Base-by-base conservation (phyloP, 2,329 filamentous ascomycete genomes). In the Ophioceras dolichostomum region DNA sequence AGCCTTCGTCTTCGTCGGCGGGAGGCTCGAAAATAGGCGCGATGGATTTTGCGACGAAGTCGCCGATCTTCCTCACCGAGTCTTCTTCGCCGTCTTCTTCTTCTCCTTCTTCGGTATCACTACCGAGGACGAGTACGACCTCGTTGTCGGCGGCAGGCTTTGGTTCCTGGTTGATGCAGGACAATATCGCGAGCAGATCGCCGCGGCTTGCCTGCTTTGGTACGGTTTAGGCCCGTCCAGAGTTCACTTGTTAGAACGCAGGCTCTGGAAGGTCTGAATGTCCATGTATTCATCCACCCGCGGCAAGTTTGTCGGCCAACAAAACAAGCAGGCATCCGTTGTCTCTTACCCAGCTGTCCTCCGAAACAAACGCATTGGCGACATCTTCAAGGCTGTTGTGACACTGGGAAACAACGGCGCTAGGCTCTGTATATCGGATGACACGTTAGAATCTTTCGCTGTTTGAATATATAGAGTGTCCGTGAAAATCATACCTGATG, bases 21-120 rank as follows among this genome's bases (percentile, higher is more conserved):
- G 31, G 29, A 10, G 30, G 8, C 17, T 36, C 34, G 8, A 8
- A 35, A 4, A 44, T 17, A 0, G 45, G 46, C 2, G 45, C 17
- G 18, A 47, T 33, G 8, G 33, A 36, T 10, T 21, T 28, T 22
- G 34, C 38, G 14, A 40, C 42, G 32, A 43, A 44, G 7, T 13
- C 18, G 34, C 42, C 13, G 13, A 47, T 41, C 37, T 1, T 5
- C 18, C 14, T 26, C 12, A 29, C 36, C 6, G 29, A 21, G 22
- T 36, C 38, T n/a, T 18, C 29, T 8, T 10, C 12, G 12, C n/a
- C 13, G 17, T 21, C 19, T 3, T 36, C 30, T 12, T 19, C 29
- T 5, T 34, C 32, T 5, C 34, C 36, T 1, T 30, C 32, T 4
- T n/a, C 30, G 4, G 34, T 24, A n/a, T n/a, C n/a, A n/a, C n/a